Conservation (phyloP, 2,329 filamentous ascomycete species). For the Trichoderma sp. region DNA sequence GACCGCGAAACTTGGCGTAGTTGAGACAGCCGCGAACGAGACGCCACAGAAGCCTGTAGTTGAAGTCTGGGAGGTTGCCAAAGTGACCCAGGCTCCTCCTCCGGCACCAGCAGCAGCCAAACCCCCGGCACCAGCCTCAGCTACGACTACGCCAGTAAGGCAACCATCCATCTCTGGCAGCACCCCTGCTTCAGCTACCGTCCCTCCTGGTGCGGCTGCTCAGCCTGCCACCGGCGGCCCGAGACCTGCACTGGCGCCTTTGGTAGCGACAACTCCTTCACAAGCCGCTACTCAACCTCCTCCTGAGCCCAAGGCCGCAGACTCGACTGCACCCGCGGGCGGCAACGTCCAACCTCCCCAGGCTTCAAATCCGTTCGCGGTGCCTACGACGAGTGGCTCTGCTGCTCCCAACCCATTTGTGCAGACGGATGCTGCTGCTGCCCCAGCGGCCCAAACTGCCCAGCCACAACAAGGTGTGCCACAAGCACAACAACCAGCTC, state of each 20-base stretch:
- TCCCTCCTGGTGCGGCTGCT: neutral
- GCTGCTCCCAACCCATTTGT: conserved; percentile 35
- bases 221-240: neutral
- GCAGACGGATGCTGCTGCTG: conserved; percentile 27
- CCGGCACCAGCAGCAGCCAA: conserved; percentile 24
- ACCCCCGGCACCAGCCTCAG: conserved; percentile 5
- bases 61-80: conserved; percentile 85
- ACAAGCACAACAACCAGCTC: conserved; percentile 25
- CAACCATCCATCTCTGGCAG: conserved; percentile 28
- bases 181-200: conserved; percentile 12
- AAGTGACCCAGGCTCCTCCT: conserved; percentile 46
- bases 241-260: conserved; percentile 23
- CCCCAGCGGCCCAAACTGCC: conserved; percentile 24
- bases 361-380: conserved; percentile 38
- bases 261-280: neutral
- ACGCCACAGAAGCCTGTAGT: conserved; percentile 81
- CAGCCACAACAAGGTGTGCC: conserved; percentile 20
- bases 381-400: conserved; percentile 19
- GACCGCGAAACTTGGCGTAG: conserved; percentile 72
- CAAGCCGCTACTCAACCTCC: conserved; percentile 12
- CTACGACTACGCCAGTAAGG: conserved; percentile 29
- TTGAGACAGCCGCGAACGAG: conserved; percentile 79
- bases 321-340: neutral
- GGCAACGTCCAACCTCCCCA: conserved; percentile 30
- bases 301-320: neutral